A percentile compares a stretch with the other conserved stretches of the same genome.
Conservation (phyloP, 2,329 filamentous ascomycete species). For the Aureobasidium melanogenum region DNA sequence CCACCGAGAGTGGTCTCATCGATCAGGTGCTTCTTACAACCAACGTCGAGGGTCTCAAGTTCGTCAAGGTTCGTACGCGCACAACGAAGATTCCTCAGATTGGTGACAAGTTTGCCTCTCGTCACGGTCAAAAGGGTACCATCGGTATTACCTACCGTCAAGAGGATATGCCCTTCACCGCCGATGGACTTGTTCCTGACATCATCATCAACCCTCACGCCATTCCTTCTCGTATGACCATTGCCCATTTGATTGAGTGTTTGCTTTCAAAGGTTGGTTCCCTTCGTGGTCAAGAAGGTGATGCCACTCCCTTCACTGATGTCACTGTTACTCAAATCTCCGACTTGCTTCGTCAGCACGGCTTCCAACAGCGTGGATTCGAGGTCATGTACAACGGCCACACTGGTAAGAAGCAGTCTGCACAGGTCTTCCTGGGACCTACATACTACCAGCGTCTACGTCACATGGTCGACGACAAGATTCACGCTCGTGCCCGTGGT, state of each 20-base stretch:
- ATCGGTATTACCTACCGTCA: constrained; percentile 97
- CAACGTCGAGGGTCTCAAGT: constrained; percentile 86
- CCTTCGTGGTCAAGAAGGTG: constrained; percentile 87
- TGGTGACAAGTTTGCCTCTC: constrained; percentile 97
- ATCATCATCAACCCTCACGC: constrained; percentile 99
- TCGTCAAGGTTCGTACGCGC: constrained; percentile 94
- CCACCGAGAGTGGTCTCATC: constrained; percentile 93
- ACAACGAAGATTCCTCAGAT: constrained; percentile 98
- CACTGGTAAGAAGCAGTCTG: constrained; percentile 84
- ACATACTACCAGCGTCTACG: constrained; percentile 98
- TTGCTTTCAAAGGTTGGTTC: constrained; percentile 92
- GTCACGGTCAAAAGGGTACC: constrained; percentile 98
- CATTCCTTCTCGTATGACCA: constrained; percentile 99
- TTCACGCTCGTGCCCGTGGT: constrained; percentile 94
- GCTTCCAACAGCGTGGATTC: constrained; percentile 94
- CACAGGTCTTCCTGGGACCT: constrained; percentile 92
- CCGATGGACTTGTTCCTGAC: constrained; percentile 85
- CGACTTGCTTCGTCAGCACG: constrained; percentile 72
- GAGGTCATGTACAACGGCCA: constrained; percentile 99
- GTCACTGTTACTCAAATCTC: constrained; percentile 94
- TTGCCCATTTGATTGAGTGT: constrained; percentile 99
- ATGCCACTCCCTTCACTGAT: constrained; percentile 95
- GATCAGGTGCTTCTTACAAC: constrained; percentile 91
- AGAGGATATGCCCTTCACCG: constrained; percentile 97
- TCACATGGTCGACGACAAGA: constrained; percentile 99